A percentile compares a stretch with the other conserved stretches of the same genome.
Conservation (phyloP, 352 stramenopile genomes). For the Phytophthora cajani region DNA sequence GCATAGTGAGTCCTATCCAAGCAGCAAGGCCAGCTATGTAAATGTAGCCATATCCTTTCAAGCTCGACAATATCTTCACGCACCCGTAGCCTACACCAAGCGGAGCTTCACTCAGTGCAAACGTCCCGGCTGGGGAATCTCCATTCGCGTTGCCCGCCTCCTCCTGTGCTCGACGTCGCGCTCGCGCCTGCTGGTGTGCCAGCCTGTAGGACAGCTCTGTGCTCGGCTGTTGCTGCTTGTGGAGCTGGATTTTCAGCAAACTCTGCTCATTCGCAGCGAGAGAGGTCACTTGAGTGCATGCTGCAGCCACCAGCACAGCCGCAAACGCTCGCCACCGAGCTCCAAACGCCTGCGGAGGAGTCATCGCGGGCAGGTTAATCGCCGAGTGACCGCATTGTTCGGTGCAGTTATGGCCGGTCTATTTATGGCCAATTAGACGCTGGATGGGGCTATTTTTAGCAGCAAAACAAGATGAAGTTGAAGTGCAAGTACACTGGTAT, state of each 20-base stretch:
- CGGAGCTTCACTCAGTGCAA: conserved; percentile 68
- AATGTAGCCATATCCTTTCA: neutral
- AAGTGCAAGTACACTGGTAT: neutral
- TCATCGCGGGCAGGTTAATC: conserved; percentile 4
- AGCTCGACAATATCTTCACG: conserved; percentile 6
- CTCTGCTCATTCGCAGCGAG: conserved; percentile 1
- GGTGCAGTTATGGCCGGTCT: neutral
- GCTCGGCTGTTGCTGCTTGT: conserved; percentile 25
- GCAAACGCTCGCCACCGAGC: conserved; percentile 22
- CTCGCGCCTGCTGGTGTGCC: conserved; percentile 57
- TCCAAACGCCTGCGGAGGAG: neutral
- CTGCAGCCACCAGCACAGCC: conserved; percentile 7
- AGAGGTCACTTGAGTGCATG: conserved; percentile 1
- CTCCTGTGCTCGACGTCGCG: conserved; percentile 45
- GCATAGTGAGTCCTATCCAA: conserved; percentile 79
- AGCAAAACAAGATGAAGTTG: neutral
- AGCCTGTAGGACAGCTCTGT: conserved; percentile 21
- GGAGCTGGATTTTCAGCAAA: conserved; percentile 40
- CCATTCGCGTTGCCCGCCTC: conserved; percentile 2
- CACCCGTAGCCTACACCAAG: conserved; percentile 77
- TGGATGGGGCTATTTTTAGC: neutral
- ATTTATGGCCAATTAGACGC: conserved; percentile 30
- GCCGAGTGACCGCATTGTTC: neutral
- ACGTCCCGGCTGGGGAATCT: conserved; percentile 29
- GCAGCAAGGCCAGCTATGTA: neutral